Evolutionary conservation across 768 basidiomycete species (phyloP).

Genomic region (Phanerochaete sordida): DNA sequence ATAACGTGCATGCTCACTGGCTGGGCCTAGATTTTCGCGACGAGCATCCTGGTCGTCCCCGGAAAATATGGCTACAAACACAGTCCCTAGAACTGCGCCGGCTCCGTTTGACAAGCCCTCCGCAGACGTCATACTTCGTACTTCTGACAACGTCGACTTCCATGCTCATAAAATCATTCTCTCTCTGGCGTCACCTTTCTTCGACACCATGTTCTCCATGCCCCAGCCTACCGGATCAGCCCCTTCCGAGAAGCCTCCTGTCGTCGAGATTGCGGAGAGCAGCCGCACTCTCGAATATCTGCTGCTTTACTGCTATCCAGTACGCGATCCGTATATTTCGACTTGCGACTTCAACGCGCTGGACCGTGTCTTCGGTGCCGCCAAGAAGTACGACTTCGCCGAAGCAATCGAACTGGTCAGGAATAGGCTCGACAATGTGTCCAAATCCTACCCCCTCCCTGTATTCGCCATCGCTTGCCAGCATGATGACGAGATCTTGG

Average conservation of each 20-base stretch:
- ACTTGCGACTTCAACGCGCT: neutral
- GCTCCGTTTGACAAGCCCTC: slow-evolving; percentile 14
- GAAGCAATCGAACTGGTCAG: neutral
- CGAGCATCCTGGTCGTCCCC: too few relatives aligned
- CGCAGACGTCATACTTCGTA: slow-evolving; percentile 47
- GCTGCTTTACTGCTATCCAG: slow-evolving; percentile 22
- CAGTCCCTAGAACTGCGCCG: too few relatives aligned
- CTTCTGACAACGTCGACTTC: slow-evolving; percentile 1
- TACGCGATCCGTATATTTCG: slow-evolving; percentile 6
- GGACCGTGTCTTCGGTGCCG: neutral
- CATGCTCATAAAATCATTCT: neutral
- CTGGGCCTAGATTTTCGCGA: too few relatives aligned
- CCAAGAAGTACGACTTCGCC: neutral
- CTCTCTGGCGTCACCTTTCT: neutral
- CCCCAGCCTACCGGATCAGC: neutral
- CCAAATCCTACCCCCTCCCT: neutral
- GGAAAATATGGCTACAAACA: too few relatives aligned
- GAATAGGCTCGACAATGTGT: too few relatives aligned
- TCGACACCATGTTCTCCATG: neutral
- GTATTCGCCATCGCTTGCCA: neutral
- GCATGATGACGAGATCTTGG: neutral
- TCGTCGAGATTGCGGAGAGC: slow-evolving; percentile 14
- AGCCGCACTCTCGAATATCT: slow-evolving; percentile 19
- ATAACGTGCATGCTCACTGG: too few relatives aligned
- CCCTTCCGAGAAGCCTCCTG: neutral